phyloP scores from a whole-genome alignment of 768 basidiomycete genomes.

The Rickenella mellea region DNA sequence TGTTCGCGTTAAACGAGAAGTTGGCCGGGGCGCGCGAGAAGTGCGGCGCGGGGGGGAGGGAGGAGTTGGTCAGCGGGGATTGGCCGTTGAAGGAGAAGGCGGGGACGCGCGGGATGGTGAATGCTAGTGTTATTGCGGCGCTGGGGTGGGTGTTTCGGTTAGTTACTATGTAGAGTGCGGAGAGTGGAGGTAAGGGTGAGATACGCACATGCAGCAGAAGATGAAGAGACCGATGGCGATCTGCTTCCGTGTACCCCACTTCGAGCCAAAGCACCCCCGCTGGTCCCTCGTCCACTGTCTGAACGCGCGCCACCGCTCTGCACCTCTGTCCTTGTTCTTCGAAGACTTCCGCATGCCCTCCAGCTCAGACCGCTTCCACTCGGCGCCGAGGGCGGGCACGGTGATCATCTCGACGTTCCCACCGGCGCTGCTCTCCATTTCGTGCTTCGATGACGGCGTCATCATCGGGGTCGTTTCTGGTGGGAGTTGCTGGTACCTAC shows the following conservation, averaged over 20 bases:
- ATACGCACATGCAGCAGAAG: conserved; percentile 47
- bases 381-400: conserved; percentile 83
- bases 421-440: conserved; percentile 17
- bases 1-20: conserved; percentile 77
- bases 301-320: conserved; percentile 49
- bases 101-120: conserved; percentile 81
- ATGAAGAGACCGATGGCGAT: conserved; percentile 52
- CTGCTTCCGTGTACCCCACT: conserved; percentile 60
- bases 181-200: not conserved
- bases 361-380: conserved; percentile 80
- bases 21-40: conserved; percentile 81
- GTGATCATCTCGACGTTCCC: conserved; percentile 81
- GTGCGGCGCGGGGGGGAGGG: conserved; percentile 30
- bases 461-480: conserved; percentile 3
- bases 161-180: too few species aligned
- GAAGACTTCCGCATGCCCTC: conserved; percentile 66
- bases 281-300: conserved; percentile 72
- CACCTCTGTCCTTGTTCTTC: conserved; percentile 50
- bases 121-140: conserved; percentile 58
- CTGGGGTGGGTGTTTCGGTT: too few species aligned
- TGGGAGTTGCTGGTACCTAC: conserved; percentile 12
- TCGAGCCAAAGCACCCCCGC: conserved; percentile 71
- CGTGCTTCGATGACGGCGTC: conserved; percentile 25
- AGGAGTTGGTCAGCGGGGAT: conserved; percentile 47
- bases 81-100: conserved; percentile 49